phyloP scores from a whole-genome alignment of 805 yeast genomes.

The Candida andamanensis region DNA sequence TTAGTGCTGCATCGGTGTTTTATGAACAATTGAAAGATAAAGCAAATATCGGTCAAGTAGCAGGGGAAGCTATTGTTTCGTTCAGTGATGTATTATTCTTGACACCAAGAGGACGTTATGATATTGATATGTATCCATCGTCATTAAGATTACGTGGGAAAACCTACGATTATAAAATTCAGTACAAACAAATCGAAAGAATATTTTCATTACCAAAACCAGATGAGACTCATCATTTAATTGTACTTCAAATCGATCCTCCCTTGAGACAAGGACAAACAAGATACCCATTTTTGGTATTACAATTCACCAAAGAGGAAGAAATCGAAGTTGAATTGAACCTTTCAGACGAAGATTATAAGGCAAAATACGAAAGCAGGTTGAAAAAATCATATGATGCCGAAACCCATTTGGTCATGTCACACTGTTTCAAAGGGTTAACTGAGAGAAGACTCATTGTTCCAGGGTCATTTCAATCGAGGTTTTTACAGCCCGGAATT shows the following conservation, averaged over 20 bases:
- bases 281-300: conserved; percentile 83
- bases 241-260: conserved; percentile 90
- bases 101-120: conserved; percentile 98
- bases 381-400: conserved; percentile 75
- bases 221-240: conserved; percentile 84
- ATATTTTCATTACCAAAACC: conserved; percentile 90
- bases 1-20: conserved; percentile 75
- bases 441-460: conserved; percentile 80
- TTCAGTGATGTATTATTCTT: conserved; percentile 86
- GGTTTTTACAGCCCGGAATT: conserved; percentile 77
- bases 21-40: conserved; percentile 88
- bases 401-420: conserved; percentile 78
- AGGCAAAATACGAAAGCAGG: conserved; percentile 67
- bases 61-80: conserved; percentile 93
- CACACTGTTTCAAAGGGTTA: conserved; percentile 84
- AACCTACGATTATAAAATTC: conserved; percentile 94
- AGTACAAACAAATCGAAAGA: conserved; percentile 83
- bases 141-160: conserved; percentile 92
- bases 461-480: conserved; percentile 77
- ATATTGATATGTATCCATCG: conserved; percentile 85
- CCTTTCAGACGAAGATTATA: conserved; percentile 75
- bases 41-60: conserved; percentile 90
- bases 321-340: conserved; percentile 88
- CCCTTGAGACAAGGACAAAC: conserved; percentile 98
- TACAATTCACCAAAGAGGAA: conserved; percentile 88